Base-by-base conservation (phyloP, 805 yeast species). In the Tetrapisispora phaffii region DNA sequence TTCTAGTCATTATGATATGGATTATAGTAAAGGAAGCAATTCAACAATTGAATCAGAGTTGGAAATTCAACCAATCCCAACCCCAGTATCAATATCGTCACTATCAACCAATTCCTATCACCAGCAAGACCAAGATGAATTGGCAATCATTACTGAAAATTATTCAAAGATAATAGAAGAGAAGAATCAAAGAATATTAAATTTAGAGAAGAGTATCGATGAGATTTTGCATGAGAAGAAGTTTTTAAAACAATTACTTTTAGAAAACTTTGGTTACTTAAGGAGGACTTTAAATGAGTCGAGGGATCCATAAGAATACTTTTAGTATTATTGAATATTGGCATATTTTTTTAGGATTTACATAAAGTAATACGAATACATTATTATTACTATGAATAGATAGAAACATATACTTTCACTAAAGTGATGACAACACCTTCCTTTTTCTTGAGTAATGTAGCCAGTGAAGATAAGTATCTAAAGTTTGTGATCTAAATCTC, bases 201-300 rank as follows among this genome's bases (percentile, higher is more conserved):
- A 26, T 28, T 17, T 38, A 22, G 41, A 38, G 31, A 38, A 16
- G n/a, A 38, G 33, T 13, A 24, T 38, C 5, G 41, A 38, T 5
- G 41, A 38, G 28, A 38, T 38, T 38, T 26, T 24, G 33, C 32
- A 38, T 38, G 41, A 38, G 15, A 38, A 38, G 22, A 38, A 9
- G 13, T 41, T 33, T 22, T 34, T 33, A 17, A 44, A 21, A 34
- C 38, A 38, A 39, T 40, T 20, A 23, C 33, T 28, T 7, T 19
- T 41, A 29, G 39, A 34, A n/a, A 41, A 41, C 47, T 8, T 32
- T 44, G 34, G 36, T 31, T 12, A 39, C 31, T 31, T 31, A 21
- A 31, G 42, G 21, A 32, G 13, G 6, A n/a, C 34, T 31, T 16
- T 39, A 12, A 31, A 19, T 26, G 36, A 32, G 16, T 15, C 36